A percentile compares a stretch with the other conserved stretches of the same genome.
Conservation (phyloP, 1,139 yeast species). For the Pichia sp. region DNA sequence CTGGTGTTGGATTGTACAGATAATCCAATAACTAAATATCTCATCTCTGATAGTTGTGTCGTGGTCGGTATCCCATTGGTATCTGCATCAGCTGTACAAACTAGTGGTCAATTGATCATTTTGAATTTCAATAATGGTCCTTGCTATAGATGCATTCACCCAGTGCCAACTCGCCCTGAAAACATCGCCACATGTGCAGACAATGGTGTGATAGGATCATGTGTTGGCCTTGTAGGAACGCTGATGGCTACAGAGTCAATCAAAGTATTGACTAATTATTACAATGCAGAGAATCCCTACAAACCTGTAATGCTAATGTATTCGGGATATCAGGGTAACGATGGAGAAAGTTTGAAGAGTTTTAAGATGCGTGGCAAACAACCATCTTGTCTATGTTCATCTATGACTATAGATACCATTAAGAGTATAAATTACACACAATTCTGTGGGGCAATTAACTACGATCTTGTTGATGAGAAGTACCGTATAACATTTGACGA, state of each 20-base stretch:
- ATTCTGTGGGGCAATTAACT: slow-evolving; percentile 64
- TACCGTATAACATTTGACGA: slow-evolving; percentile 48
- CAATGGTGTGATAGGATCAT: slow-evolving; percentile 95
- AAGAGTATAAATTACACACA: slow-evolving; percentile 50
- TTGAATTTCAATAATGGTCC: slow-evolving; percentile 74
- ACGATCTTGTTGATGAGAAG: slow-evolving; percentile 35
- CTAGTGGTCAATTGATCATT: slow-evolving; percentile 85
- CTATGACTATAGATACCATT: slow-evolving; percentile 42
- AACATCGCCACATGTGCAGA: slow-evolving; percentile 83
- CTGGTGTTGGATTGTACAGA: slow-evolving; percentile 90
- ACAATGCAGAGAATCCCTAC: slow-evolving; percentile 33
- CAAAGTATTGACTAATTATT: slow-evolving; percentile 58
- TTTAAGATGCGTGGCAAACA: slow-evolving; percentile 78
- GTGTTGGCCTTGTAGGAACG: slow-evolving; percentile 84
- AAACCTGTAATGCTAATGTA: slow-evolving; percentile 65
- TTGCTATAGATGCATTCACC: slow-evolving; percentile 91
- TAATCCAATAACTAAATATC: slow-evolving; percentile 79
- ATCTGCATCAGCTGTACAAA: slow-evolving; percentile 85
- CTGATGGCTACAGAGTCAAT: slow-evolving; percentile 87
- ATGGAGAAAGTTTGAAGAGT: slow-evolving; percentile 51
- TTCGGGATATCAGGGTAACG: slow-evolving; percentile 55
- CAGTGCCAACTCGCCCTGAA: slow-evolving; percentile 82
- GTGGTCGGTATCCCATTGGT: slow-evolving; percentile 63
- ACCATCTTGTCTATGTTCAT: slow-evolving; percentile 54
- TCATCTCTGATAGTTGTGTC: slow-evolving; percentile 82